Conservation (phyloP, 192 early-diverging fungal genomes). For the Backusella psychrophila region DNA sequence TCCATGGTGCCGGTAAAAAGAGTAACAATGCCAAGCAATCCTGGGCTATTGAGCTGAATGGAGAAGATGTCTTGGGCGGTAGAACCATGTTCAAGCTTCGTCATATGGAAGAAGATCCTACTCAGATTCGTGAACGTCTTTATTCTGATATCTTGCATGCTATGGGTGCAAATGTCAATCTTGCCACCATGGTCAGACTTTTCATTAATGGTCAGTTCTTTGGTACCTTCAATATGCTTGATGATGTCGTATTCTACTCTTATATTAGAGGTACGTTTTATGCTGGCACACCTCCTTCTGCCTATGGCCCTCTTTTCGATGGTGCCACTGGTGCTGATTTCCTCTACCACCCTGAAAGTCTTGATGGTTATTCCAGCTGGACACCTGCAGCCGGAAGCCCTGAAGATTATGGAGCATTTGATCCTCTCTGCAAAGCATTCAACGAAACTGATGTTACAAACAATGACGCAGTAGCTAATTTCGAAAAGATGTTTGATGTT, state of each 20-base stretch:
- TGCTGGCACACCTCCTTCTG: conserved; percentile 28
- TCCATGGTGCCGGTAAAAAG: conserved; percentile 48
- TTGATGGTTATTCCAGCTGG: conserved; percentile 32
- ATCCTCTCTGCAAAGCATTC: conserved; percentile 30
- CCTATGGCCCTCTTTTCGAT: conserved; percentile 42
- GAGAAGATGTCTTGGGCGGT: conserved; percentile 20
- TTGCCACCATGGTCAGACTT: conserved; percentile 46
- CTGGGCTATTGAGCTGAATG: conserved; percentile 37
- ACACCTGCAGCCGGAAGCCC: conserved; percentile 28
- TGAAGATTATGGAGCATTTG: conserved; percentile 23
- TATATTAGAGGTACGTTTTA: conserved; percentile 41
- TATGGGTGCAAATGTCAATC: conserved; percentile 41
- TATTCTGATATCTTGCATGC: conserved; percentile 45
- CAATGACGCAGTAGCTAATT: conserved; percentile 27
- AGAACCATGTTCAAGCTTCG: conserved; percentile 47
- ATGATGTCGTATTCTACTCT: conserved; percentile 44
- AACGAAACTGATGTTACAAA: conserved; percentile 27
- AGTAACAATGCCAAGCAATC: conserved; percentile 52
- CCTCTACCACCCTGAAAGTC: conserved; percentile 23
- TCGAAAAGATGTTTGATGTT: conserved; percentile 35
- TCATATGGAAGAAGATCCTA: conserved; percentile 50
- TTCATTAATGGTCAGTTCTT: conserved; percentile 44
- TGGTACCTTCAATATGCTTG: conserved; percentile 49
- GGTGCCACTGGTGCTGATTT: conserved; percentile 45
- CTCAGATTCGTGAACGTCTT: conserved; percentile 51